Percentiles rank a stretch among this genome's conserved stretches.
Evolutionary conservation across 2,329 filamentous ascomycete species (phyloP).

Genomic region (Trichophyton verrucosum): DNA sequence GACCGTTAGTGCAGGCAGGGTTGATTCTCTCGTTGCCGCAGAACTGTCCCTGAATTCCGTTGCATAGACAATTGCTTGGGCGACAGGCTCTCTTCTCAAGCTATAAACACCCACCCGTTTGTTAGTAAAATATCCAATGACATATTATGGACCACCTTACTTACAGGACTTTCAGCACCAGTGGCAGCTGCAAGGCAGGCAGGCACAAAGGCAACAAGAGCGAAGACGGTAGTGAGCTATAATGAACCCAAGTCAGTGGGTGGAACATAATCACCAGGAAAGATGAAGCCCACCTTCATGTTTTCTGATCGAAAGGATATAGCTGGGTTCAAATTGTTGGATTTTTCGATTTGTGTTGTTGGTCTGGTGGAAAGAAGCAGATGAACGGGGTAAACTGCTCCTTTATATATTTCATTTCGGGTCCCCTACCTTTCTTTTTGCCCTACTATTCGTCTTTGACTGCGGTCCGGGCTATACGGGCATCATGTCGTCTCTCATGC

Average conservation of each 20-base stretch:
- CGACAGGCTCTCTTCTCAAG: slow-evolving; percentile 12
- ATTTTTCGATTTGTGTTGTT: background rate
- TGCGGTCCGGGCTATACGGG: background rate
- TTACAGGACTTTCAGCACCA: background rate
- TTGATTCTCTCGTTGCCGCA: slow-evolving; percentile 14
- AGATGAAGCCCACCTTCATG: background rate
- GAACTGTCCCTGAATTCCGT: slow-evolving; percentile 13
- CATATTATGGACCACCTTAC: background rate
- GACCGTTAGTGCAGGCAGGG: slow-evolving; percentile 10
- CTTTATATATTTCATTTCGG: background rate
- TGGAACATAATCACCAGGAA: background rate
- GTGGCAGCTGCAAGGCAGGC: background rate
- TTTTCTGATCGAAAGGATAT: background rate
- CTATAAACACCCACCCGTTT: background rate
- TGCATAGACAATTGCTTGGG: slow-evolving; percentile 13
- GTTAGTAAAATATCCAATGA: background rate
- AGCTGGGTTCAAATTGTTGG: too few species aligned
- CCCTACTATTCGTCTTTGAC: background rate
- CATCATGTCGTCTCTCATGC: background rate
- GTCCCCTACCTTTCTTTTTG: background rate
- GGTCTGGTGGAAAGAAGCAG: background rate
- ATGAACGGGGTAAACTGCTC: background rate
- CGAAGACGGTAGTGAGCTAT: slow-evolving; percentile 1
- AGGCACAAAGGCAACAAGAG: background rate
- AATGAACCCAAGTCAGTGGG: background rate